phyloP scores from a whole-genome alignment of 345 rosid species.

The Acer yangbiense region DNA sequence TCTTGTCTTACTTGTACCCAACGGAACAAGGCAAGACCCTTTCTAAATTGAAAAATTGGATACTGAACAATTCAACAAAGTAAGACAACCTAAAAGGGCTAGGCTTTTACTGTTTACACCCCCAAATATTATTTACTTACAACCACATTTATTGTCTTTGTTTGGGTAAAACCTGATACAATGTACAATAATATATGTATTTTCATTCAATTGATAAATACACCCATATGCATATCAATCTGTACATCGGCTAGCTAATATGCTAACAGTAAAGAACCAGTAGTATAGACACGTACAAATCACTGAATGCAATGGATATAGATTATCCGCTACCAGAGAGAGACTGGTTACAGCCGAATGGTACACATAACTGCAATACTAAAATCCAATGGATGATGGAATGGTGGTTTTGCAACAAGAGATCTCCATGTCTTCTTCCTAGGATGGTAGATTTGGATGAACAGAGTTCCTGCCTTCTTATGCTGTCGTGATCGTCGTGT shows the following conservation, averaged over 20 bases:
- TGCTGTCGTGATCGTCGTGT: slow-evolving; percentile 42
- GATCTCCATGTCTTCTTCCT: slow-evolving; percentile 77
- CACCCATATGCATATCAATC: slow-evolving; percentile 17
- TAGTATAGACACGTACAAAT: neutral
- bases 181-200: neutral
- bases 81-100: neutral
- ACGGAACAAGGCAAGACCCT: neutral
- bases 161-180: neutral
- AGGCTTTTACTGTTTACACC: neutral
- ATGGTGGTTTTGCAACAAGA: slow-evolving; percentile 53
- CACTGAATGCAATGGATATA: neutral
- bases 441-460: slow-evolving; percentile 72
- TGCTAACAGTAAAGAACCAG: slow-evolving; percentile 14
- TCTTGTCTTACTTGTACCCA: neutral
- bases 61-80: neutral
- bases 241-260: slow-evolving; percentile 18
- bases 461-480: slow-evolving; percentile 53
- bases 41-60: neutral
- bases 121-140: neutral
- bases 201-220: neutral
- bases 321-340: neutral
- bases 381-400: slow-evolving; percentile 55
- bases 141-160: neutral
- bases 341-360: slow-evolving; percentile 38
- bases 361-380: slow-evolving; percentile 69